Percentiles rank a stretch among this genome's conserved stretches.
phyloP scores from a whole-genome alignment of 108 stramenopile species.

The Bacterosira constricta region DNA sequence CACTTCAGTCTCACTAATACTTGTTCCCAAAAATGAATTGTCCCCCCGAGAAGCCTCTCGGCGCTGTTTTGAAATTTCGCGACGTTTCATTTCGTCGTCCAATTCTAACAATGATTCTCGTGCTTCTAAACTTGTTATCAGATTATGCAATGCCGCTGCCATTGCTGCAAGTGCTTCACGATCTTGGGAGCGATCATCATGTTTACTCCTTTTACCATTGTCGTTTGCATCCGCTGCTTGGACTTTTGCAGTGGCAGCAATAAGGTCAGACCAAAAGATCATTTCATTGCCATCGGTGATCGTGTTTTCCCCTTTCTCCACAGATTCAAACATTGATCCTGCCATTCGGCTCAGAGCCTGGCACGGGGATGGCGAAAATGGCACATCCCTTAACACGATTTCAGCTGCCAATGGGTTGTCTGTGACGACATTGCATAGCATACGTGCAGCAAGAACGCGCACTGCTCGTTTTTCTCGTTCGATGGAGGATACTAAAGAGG shows the following conservation, averaged over 20 bases:
- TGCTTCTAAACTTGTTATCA: slow-evolving; percentile 44
- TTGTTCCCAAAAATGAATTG: neutral
- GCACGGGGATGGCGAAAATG: slow-evolving; percentile 53
- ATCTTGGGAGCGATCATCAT: slow-evolving; percentile 12
- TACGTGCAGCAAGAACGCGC: slow-evolving; percentile 52
- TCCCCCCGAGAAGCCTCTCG: neutral
- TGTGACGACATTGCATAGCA: slow-evolving; percentile 79
- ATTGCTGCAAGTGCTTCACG: slow-evolving; percentile 72
- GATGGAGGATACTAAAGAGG: slow-evolving; percentile 8
- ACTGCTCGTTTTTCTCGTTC: slow-evolving; percentile 18
- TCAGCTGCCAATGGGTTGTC: slow-evolving; percentile 53
- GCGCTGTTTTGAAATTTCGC: slow-evolving; percentile 18
- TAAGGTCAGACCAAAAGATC: slow-evolving; percentile 57
- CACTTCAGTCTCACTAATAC: neutral
- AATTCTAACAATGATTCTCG: slow-evolving; percentile 35
- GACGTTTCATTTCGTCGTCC: slow-evolving; percentile 29
- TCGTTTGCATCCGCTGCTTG: neutral
- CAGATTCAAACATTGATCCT: slow-evolving; percentile 5
- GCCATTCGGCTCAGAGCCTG: slow-evolving; percentile 39
- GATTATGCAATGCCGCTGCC: slow-evolving; percentile 73
- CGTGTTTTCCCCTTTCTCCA: neutral
- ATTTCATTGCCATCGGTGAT: slow-evolving; percentile 28
- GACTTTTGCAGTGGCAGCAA: slow-evolving; percentile 24
- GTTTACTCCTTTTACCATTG: neutral
- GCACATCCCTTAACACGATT: slow-evolving; percentile 40